A percentile compares a stretch with the other conserved stretches of the same genome.
Evolutionary conservation across 1,284 basidiomycete genomes (phyloP).

Genomic region (Cutaneotrichosporon dermatis): DNA sequence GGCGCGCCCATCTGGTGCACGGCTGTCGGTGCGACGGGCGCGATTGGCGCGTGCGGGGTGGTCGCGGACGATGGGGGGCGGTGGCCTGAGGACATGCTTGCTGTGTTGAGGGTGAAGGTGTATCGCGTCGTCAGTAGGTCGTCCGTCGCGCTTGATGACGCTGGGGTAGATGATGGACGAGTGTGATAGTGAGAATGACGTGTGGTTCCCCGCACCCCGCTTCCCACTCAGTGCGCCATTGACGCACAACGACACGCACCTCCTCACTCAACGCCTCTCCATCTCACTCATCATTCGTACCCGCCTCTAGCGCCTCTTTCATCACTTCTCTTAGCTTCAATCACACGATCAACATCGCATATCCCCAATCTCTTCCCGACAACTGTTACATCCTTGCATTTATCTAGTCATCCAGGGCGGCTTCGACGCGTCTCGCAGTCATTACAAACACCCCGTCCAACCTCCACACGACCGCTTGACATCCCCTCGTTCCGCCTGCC

Average conservation of each 20-base stretch:
- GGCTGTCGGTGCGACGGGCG: slow-evolving; percentile 37
- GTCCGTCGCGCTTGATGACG: too few relatives aligned
- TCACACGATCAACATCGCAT: too few relatives aligned
- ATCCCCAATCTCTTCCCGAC: too few relatives aligned
- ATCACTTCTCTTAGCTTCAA: not conserved
- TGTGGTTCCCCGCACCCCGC: slow-evolving; percentile 11
- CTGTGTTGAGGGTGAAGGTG: too few relatives aligned
- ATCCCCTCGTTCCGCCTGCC: too few relatives aligned
- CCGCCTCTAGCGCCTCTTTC: not conserved
- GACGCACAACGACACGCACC: not conserved
- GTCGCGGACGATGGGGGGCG: slow-evolving; percentile 36
- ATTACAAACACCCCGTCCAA: too few relatives aligned
- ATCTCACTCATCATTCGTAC: not conserved
- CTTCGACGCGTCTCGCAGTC: too few relatives aligned
- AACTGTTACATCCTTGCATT: too few relatives aligned
- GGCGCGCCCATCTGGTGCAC: slow-evolving; percentile 47
- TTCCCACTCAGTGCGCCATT: not conserved
- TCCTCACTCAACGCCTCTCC: not conserved
- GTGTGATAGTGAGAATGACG: not conserved
- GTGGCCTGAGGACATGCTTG: slow-evolving; percentile 30
- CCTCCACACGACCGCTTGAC: too few relatives aligned
- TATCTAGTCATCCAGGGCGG: too few relatives aligned
- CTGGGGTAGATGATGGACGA: too few relatives aligned
- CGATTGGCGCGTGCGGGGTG: slow-evolving; percentile 25
- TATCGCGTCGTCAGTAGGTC: too few relatives aligned